Base-by-base conservation (phyloP, 1,284 basidiomycete species). In the Trichosporon inkin region DNA sequence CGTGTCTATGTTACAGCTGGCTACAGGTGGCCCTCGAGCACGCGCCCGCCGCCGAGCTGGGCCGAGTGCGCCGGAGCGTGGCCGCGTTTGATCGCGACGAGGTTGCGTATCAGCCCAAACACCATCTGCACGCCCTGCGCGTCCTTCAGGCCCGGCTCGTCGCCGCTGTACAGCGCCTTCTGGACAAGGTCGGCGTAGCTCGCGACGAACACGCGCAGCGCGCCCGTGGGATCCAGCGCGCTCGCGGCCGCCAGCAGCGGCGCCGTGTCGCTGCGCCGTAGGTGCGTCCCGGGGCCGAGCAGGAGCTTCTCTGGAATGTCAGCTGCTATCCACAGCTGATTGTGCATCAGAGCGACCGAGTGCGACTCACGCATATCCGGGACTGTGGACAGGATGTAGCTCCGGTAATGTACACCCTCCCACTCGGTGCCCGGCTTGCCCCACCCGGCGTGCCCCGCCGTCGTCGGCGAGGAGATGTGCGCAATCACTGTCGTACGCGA, bases 361-460 rank as follows among this genome's bases (percentile, higher is more conserved):
- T 34, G 13, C 16, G n/a, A 70, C 74, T 68, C 53, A 72, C 72
- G 65, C 69, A 77, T 71, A 8, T 62, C 60, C 0, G 65, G 63
- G 7, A 73, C 32, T 0, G 72, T 77, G 20, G 55, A 55, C 10
- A 75, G 58, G 47, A 77, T 75, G 53, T 67, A 72, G 1, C 67
- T 69, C 28, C 75, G 60, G 53, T 72, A 77, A 58, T 75, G 72
- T 41, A 71, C 66, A 32, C 71, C 68, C 41, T 72, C 75, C 75
- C 75, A 77, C 54, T 67, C 68, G 0, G 71, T 72, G 6, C 71
- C 72, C 61, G 86, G 89, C 66, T 81, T 78, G 16, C 90, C 90
- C 89, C 90, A 92, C 13, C 90, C 90, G 62, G 87, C 84, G 67
- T 89, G 90, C 62, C 80, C 79, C 1, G 83, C 84, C 49, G 85